Evolutionary conservation across 2,329 filamentous ascomycete genomes (phyloP).

Genomic region (Nothophaeocryptopus gaeumannii): DNA sequence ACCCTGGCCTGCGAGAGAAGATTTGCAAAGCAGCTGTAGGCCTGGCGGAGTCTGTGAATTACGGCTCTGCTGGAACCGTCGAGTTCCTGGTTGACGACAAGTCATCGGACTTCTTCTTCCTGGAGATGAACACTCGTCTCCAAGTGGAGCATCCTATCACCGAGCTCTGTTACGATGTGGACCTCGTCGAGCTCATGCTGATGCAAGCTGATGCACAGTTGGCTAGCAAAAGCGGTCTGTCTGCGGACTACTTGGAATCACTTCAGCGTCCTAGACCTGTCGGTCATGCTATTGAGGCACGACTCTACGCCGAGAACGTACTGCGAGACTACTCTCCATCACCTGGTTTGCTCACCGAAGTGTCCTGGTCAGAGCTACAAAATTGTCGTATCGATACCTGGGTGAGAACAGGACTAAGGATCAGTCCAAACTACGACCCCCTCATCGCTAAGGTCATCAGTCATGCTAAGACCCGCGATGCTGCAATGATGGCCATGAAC

Average conservation of each 20-base stretch:
- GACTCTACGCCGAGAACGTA: constrained; percentile 60
- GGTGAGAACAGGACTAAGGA: constrained; percentile 56
- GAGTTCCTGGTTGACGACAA: constrained; percentile 88
- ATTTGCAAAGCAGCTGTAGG: constrained; percentile 67
- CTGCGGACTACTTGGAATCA: constrained; percentile 40
- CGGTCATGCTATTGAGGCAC: constrained; percentile 53
- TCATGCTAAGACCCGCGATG: constrained; percentile 43
- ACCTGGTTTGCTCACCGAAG: constrained; percentile 57
- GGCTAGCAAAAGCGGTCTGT: constrained; percentile 45
- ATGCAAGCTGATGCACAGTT: constrained; percentile 54
- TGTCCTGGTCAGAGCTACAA: constrained; percentile 51
- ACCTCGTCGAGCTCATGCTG: constrained; percentile 57
- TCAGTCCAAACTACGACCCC: constrained; percentile 57
- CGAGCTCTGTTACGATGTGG: constrained; percentile 54
- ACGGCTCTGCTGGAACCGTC: constrained; percentile 84
- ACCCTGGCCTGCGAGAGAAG: constrained; percentile 58
- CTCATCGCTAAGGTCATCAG: constrained; percentile 48
- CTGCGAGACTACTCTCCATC: constrained; percentile 58
- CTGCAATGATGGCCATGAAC: constrained; percentile 47
- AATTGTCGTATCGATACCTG: constrained; percentile 62
- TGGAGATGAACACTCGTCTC: constrained; percentile 59
- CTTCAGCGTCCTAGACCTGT: constrained; percentile 45
- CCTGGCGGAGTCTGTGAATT: constrained; percentile 57
- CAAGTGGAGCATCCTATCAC: constrained; percentile 60
- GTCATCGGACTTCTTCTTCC: constrained; percentile 70